Conservation (phyloP, 208 protist genomes). For the Jaenimonas drosophilae region DNA sequence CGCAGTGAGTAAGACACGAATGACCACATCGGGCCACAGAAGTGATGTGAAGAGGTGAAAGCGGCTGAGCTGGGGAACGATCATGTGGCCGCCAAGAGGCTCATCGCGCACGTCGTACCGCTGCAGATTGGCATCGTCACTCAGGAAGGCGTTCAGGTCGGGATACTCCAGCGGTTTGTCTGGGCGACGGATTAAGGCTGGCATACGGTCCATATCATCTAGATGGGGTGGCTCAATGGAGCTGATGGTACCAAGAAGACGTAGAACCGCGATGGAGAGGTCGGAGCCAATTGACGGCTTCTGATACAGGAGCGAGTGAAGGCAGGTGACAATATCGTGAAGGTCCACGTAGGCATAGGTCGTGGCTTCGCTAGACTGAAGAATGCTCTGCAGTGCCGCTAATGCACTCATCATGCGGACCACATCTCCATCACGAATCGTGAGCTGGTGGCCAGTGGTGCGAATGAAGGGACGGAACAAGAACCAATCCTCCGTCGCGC, state of each 20-base stretch:
- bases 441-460: conserved; percentile 45
- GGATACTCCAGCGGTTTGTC: conserved; percentile 13
- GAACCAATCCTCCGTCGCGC: conserved; percentile 31
- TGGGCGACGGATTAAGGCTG: conserved; percentile 29
- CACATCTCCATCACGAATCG: conserved; percentile 45
- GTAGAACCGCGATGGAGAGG: conserved; percentile 55
- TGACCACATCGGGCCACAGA: conserved; percentile 59
- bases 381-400: conserved; percentile 44
- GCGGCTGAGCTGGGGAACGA: conserved; percentile 2
- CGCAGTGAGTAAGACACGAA: conserved; percentile 45
- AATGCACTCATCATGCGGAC: conserved; percentile 39
- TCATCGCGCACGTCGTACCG: background rate
- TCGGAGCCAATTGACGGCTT: conserved; percentile 58
- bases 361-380: conserved; percentile 35
- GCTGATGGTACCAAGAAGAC: conserved; percentile 71
- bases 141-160: background rate
- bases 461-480: conserved; percentile 57
- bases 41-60: conserved; percentile 16
- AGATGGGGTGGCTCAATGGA: conserved; percentile 43
- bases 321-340: conserved; percentile 26
- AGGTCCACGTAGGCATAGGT: conserved; percentile 13
- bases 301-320: conserved; percentile 66
- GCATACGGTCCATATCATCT: conserved; percentile 14
- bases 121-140: background rate
- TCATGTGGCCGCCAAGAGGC: conserved; percentile 2